phyloP scores from a whole-genome alignment of 805 yeast species.

The Saccharomycopsis sp. region DNA sequence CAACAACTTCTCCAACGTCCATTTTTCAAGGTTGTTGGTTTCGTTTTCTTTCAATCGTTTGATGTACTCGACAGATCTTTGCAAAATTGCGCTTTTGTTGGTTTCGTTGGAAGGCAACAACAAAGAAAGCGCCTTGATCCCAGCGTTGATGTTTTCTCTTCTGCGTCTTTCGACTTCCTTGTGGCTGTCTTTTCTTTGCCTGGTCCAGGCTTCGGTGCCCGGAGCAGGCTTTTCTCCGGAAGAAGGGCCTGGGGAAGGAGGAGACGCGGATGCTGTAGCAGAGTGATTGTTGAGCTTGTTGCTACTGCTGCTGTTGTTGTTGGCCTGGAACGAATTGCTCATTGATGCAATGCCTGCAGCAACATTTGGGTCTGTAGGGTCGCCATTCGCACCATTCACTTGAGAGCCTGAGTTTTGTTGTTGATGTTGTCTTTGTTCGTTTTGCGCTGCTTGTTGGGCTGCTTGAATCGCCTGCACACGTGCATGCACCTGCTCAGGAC shows the following conservation, averaged over 20 bases:
- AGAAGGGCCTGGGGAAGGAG: too few species aligned
- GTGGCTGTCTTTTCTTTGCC: slow-evolving; percentile 79
- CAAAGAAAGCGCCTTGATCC: slow-evolving; percentile 72
- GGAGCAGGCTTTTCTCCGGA: slow-evolving; percentile 11
- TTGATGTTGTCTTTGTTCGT: too few species aligned
- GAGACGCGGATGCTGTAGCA: too few species aligned
- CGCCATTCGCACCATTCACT: too few species aligned
- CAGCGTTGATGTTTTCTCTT: slow-evolving; percentile 78
- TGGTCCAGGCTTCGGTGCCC: slow-evolving; percentile 62
- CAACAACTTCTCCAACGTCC: slow-evolving; percentile 87
- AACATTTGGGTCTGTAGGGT: too few species aligned
- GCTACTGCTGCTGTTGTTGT: slow-evolving; percentile 5
- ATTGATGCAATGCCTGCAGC: neutral
- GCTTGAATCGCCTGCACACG: too few species aligned
- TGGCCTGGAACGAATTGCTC: slow-evolving; percentile 26
- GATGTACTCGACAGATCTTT: slow-evolving; percentile 84
- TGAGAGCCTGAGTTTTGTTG: too few species aligned
- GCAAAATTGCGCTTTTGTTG: slow-evolving; percentile 84
- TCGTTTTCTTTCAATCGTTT: slow-evolving; percentile 85
- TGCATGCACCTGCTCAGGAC: too few species aligned
- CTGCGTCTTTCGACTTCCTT: slow-evolving; percentile 93
- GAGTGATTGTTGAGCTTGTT: slow-evolving; percentile 9
- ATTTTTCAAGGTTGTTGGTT: slow-evolving; percentile 81
- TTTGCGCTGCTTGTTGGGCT: too few species aligned
- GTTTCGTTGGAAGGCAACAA: slow-evolving; percentile 76